Evolutionary conservation across 1,139 yeast species (phyloP), one percentile per base, ranked within the genome.

Genomic region (Arxiozyma slooffiae): DNA sequence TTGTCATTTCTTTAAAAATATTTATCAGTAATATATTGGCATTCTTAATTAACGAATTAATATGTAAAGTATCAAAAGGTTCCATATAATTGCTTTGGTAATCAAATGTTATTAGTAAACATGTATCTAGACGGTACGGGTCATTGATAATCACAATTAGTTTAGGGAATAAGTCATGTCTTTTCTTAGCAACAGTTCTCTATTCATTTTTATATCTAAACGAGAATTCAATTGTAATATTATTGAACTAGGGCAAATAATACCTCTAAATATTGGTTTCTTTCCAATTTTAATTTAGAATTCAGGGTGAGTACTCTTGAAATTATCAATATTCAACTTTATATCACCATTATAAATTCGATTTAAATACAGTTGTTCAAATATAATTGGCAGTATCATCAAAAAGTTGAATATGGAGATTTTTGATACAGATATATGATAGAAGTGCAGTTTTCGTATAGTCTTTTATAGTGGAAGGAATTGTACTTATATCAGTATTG

Each of bases 111-210:
- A 83, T 57, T 1, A 77, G 69, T 17, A 85, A 50, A 17, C 74
- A 67, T 0, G 81, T 74, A 54, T 80, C 80, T 36, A 87, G 62
- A 50, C 82, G 69, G 8, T 78, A 78, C 0, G 95, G 90, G 24
- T n/a, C n/a, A n/a, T n/a, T n/a, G n/a, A n/a, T n/a, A n/a, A n/a
- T n/a, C n/a, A n/a, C n/a, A n/a, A n/a, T n/a, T n/a, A n/a, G n/a
- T n/a, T n/a, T n/a, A n/a, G n/a, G n/a, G n/a, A n/a, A n/a, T n/a
- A n/a, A n/a, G n/a, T n/a, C n/a, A n/a, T n/a, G n/a, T n/a, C n/a
- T n/a, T n/a, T n/a, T n/a, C n/a, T n/a, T n/a, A 42, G 45, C 9
- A 42, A 14, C 4, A 38, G 18, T 7, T 34, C 21, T 18, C n/a
- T 38, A 22, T 24, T 36, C 11, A 38, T 17, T 44, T 48, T 48